These are phyloP conservation scores for Trapa incisa DNA, from an alignment of 345 rosid species.

Conservation along the genomic window DNA sequence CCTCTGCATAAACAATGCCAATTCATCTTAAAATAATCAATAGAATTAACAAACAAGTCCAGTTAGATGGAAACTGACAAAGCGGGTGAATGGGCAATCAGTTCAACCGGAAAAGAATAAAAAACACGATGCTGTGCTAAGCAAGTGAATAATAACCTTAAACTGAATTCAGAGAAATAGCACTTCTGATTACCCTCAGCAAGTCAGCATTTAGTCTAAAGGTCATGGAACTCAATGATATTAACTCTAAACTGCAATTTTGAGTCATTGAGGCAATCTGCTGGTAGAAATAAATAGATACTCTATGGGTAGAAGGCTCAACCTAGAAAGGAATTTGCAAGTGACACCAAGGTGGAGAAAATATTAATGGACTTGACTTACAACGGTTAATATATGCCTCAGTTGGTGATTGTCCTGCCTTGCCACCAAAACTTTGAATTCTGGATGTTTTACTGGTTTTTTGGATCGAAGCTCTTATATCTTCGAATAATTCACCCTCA, in stretches of 20 bases:
- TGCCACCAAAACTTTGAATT: slow-evolving; percentile 17
- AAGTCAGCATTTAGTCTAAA: too few species aligned
- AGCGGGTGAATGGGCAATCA: background rate
- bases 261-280: background rate
- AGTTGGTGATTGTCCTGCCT: slow-evolving; percentile 15
- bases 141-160: background rate
- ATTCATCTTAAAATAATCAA: background rate
- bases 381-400: slow-evolving; percentile 24
- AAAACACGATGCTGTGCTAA: background rate
- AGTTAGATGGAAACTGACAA: background rate
- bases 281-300: background rate
- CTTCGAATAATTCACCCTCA: slow-evolving; percentile 51
- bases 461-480: slow-evolving; percentile 71
- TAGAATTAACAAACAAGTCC: background rate
- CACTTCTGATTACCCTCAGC: too few species aligned
- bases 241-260: background rate
- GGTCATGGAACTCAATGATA: too few species aligned
- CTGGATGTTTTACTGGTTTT: slow-evolving; percentile 32
- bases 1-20: background rate
- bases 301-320: background rate
- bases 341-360: background rate
- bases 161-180: background rate
- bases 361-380: slow-evolving; percentile 36
- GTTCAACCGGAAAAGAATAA: background rate
- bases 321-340: background rate